These are phyloP conservation scores for Melaleuca quinquenervia DNA, from an alignment of 345 rosid genomes.

Conservation along the genomic window DNA sequence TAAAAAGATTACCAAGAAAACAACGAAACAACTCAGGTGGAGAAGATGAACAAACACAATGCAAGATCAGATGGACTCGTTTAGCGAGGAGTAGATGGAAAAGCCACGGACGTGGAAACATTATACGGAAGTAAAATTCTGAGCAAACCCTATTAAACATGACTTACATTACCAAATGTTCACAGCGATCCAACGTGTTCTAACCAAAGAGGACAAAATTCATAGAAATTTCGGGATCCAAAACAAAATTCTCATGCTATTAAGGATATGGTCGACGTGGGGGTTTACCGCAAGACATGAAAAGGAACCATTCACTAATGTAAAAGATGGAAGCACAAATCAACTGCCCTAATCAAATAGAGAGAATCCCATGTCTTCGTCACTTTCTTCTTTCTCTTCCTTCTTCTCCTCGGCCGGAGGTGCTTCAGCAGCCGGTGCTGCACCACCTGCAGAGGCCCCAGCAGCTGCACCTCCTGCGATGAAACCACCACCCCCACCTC, in stretches of 20 bases:
- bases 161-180: not conserved
- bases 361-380: constrained; percentile 62
- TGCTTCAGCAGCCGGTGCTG: constrained; percentile 32
- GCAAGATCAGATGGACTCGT: not conserved
- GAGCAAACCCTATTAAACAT: not conserved
- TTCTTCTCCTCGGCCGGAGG: constrained; percentile 47
- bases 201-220: not conserved
- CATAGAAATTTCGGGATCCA: not conserved
- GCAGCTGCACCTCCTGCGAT: constrained; percentile 34
- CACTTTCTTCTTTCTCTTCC: constrained; percentile 55
- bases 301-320: not conserved
- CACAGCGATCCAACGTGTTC: not conserved
- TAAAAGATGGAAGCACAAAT: not conserved
- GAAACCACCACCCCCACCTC: constrained; percentile 37
- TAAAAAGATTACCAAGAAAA: not conserved
- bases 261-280: not conserved
- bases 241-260: not conserved
- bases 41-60: not conserved
- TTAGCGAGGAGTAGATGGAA: not conserved
- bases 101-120: not conserved
- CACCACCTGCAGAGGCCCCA: constrained; percentile 29
- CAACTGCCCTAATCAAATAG: constrained; percentile 36
- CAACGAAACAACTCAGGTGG: not conserved
- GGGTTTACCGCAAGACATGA: not conserved
- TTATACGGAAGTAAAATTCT: not conserved